Percentiles rank a stretch among this genome's conserved stretches.
phyloP scores from a whole-genome alignment of 495 filamentous ascomycete species.

The Hypomontagnella submonticulosa region DNA sequence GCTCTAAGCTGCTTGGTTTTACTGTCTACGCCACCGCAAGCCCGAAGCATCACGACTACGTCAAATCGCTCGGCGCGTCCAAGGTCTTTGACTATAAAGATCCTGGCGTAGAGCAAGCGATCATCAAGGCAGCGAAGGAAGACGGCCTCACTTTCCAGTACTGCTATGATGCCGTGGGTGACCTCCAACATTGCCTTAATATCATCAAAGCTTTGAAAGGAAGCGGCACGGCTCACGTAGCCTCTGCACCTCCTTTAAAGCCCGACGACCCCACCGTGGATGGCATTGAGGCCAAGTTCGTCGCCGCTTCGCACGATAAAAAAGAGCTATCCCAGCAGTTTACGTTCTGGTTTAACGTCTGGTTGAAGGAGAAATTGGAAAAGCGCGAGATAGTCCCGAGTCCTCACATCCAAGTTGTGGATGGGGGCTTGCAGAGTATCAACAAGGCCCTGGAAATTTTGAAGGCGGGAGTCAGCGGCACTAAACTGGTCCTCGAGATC shows the following conservation, averaged over 20 bases:
- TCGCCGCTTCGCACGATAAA: conserved; percentile 50
- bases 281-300: conserved; percentile 56
- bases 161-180: conserved; percentile 57
- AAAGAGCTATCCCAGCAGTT: conserved; percentile 52
- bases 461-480: conserved; percentile 58
- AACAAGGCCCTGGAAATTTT: conserved; percentile 58
- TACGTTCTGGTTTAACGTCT: conserved; percentile 56
- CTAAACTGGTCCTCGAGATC: conserved; percentile 30
- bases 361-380: conserved; percentile 55
- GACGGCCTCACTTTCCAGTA: conserved; percentile 53
- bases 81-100: conserved; percentile 63
- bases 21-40: conserved; percentile 64
- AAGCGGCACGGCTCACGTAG: conserved; percentile 49
- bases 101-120: conserved; percentile 53
- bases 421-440: conserved; percentile 56
- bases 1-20: conserved; percentile 55
- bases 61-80: conserved; percentile 61
- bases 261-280: conserved; percentile 47
- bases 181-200: conserved; percentile 22
- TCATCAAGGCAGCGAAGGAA: conserved; percentile 57
- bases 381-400: conserved; percentile 57
- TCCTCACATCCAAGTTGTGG: conserved; percentile 57
- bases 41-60: conserved; percentile 53
- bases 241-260: conserved; percentile 50
- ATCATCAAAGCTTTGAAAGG: conserved; percentile 38